Evolutionary conservation across 2,329 filamentous ascomycete genomes (phyloP).

Genomic region (Fusarium udum): DNA sequence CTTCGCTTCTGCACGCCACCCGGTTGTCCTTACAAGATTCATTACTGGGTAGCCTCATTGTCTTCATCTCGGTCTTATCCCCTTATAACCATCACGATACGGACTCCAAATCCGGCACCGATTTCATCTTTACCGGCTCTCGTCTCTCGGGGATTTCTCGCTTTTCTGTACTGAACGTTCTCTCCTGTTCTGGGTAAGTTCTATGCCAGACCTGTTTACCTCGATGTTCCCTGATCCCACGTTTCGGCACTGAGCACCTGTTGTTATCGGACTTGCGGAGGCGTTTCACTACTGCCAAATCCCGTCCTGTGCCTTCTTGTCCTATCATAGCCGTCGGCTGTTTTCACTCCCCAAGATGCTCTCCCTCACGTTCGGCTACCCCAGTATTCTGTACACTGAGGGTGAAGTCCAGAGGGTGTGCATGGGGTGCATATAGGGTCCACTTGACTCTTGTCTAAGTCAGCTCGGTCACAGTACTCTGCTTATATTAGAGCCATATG

Average conservation of each 20-base stretch:
- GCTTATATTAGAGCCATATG: constrained; percentile 42
- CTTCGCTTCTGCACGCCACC: constrained; percentile 26
- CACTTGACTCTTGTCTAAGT: constrained; percentile 46
- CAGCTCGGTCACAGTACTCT: constrained; percentile 40
- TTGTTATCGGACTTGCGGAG: constrained; percentile 42
- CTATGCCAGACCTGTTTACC: constrained; percentile 22
- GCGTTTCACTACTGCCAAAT: constrained; percentile 15
- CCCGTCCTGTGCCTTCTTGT: background rate
- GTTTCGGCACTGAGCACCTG: constrained; percentile 33
- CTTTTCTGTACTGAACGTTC: constrained; percentile 20
- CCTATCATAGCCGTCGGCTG: constrained; percentile 30
- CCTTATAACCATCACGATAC: constrained; percentile 23
- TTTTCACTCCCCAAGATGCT: constrained; percentile 14
- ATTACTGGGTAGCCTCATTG: constrained; percentile 29
- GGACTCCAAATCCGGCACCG: constrained; percentile 19
- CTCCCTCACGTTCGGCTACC: constrained; percentile 17
- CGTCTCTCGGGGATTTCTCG: constrained; percentile 39
- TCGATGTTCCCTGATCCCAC: constrained; percentile 32
- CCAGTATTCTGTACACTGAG: background rate
- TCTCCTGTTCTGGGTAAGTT: constrained; percentile 39
- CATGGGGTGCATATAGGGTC: constrained; percentile 38
- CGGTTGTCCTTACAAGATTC: constrained; percentile 25
- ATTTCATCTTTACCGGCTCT: constrained; percentile 13
- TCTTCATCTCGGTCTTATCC: constrained; percentile 6
- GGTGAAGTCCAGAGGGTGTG: constrained; percentile 33